Evolutionary conservation across 306 rosid species (phyloP).

Genomic region (Hippophae gyantsensis): DNA sequence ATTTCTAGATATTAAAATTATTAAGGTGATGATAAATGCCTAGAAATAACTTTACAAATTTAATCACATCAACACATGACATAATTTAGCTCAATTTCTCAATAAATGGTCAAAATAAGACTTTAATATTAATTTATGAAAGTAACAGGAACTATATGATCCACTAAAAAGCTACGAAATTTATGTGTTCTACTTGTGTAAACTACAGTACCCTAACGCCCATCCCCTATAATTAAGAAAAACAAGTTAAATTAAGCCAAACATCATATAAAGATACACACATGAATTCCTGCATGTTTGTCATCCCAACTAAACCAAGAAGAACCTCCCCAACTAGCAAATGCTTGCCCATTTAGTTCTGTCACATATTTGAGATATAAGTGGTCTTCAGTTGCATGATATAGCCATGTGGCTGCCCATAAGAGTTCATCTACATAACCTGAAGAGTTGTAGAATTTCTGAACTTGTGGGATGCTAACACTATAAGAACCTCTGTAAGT

Average conservation of each 20-base stretch:
- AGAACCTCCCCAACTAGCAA: conserved; percentile 36
- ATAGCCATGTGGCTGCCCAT: conserved; percentile 70
- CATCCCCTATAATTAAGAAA: background rate
- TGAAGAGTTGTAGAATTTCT: conserved; percentile 52
- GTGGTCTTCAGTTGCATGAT: conserved; percentile 52
- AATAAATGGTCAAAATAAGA: no score
- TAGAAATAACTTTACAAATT: no score
- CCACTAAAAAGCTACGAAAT: no score
- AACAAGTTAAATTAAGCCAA: background rate
- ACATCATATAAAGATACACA: conserved; percentile 3
- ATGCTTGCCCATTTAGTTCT: conserved; percentile 29
- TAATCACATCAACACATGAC: no score
- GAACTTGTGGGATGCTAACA: conserved; percentile 56
- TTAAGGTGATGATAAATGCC: no score
- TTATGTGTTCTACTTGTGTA: background rate
- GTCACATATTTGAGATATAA: conserved; percentile 47
- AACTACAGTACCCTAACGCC: background rate
- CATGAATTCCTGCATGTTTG: conserved; percentile 64
- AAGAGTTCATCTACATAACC: conserved; percentile 72
- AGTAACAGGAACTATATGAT: no score
- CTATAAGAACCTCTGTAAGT: conserved; percentile 50
- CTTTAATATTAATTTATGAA: no score
- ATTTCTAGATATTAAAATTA: no score
- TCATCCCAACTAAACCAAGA: conserved; percentile 83
- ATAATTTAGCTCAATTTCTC: no score